Evolutionary conservation across 306 rosid species (phyloP), one percentile per base, ranked within the genome.

Genomic region (Sindora glabra): DNA sequence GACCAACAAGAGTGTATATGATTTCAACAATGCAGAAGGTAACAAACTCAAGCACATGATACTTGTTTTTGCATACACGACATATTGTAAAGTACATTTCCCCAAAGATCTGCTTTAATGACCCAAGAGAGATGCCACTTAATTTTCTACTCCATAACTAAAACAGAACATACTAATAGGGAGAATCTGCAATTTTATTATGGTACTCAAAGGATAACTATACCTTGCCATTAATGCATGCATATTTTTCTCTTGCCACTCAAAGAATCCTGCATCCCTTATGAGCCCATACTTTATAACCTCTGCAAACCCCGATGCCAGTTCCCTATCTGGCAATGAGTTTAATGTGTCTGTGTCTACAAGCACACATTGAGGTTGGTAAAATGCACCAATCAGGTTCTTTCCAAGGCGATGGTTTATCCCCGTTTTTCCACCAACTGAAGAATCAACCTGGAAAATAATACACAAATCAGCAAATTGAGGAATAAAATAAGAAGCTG

Each of bases 391-490:
- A 11, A 89, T 92, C 69, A 89, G 79, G 71, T 92, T 92, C 89
- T 92, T 92, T 39, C 99, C 97, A 55, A 92, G 90, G 48, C 57
- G 82, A 40, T 92, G 99, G 74, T 94, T 94, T 80, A 94, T 86
- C 75, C 90, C 97, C 5, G 97, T 94, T 76, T 94, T 89, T 32
- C 97, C 97, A 58, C 99, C 99, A 76, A 94, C 99, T 25, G 99
- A 94, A 61, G 99, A 94, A 83, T 94, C 95, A 68, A 94, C 99
- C 99, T 89, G 70, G 21, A 68, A 49, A 44, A 70, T 21, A 65
- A 39, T 36, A 65, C 24, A 72, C 53, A 51, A 9, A 22, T 26
- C 49, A 46, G 16, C 40, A 15, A 63, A 27, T 22, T 48, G 62
- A 34, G 14, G n/a, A 16, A 42, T 12, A 40, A 68, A 10, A 1